Conservation (phyloP, 345 rosid species). For the Aquilaria sinensis region DNA sequence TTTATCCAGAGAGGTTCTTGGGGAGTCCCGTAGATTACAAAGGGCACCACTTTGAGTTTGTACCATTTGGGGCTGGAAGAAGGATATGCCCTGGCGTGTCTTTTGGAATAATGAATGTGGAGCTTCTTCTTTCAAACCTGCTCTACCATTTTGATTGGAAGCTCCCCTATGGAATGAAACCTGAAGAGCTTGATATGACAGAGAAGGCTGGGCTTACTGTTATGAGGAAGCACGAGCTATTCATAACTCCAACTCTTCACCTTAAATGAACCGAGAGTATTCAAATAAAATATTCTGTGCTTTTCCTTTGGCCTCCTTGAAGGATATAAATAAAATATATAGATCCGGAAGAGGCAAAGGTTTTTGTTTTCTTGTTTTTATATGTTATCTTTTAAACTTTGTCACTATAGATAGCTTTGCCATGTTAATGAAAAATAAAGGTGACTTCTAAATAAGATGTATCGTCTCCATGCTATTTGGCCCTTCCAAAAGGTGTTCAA, state of each 20-base stretch:
- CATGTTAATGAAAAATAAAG: too few relatives aligned
- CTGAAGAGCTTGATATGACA: neutral
- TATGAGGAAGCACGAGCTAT: neutral
- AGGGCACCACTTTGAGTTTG: neutral
- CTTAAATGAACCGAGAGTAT: too few relatives aligned
- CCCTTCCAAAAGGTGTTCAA: too few relatives aligned
- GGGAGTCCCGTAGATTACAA: neutral
- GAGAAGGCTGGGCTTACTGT: neutral
- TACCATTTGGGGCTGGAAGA: neutral
- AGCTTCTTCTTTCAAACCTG: neutral
- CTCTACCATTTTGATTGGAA: neutral
- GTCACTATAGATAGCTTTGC: too few relatives aligned
- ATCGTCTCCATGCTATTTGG: too few relatives aligned
- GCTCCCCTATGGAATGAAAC: neutral
- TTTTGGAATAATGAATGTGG: neutral
- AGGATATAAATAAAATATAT: too few relatives aligned
- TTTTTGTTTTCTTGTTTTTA: too few relatives aligned
- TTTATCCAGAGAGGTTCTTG: neutral
- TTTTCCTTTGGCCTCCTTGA: too few relatives aligned
- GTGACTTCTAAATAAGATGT: too few relatives aligned
- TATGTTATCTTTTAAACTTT: too few relatives aligned
- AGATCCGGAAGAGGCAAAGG: too few relatives aligned
- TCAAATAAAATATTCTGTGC: too few relatives aligned
- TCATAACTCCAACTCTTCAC: neutral
- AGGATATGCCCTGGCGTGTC: neutral